Evolutionary conservation across 192 early-diverging fungal genomes (phyloP).

Genomic region (Anaeromyces robustus): DNA sequence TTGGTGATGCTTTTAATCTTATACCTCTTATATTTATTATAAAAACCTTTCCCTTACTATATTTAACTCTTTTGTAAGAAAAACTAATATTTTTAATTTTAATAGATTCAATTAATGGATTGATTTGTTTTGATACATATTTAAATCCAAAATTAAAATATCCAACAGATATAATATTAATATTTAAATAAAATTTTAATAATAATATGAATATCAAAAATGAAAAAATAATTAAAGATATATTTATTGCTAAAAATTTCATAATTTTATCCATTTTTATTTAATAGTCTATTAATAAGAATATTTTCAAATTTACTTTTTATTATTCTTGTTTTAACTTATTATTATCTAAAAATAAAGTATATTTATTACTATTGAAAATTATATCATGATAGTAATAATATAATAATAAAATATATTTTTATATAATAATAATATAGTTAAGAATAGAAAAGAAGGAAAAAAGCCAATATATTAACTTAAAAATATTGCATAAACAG

Average conservation of each 20-base stretch:
- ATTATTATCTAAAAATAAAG: too few relatives aligned
- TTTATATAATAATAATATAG: too few relatives aligned
- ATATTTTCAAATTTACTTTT: too few relatives aligned
- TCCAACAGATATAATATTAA: background rate
- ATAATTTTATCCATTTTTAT: background rate
- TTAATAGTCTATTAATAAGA: too few relatives aligned
- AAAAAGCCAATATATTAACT: too few relatives aligned
- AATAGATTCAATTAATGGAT: background rate
- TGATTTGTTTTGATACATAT: background rate
- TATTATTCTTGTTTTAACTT: too few relatives aligned
- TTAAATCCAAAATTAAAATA: background rate
- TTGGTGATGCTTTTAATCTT: background rate
- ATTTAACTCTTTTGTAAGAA: background rate
- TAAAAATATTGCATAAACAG: too few relatives aligned
- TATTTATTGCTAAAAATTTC: background rate
- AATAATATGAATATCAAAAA: background rate
- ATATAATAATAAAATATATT: too few relatives aligned
- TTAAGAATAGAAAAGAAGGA: too few relatives aligned
- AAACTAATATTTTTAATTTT: background rate
- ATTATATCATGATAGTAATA: too few relatives aligned
- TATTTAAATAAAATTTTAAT: background rate
- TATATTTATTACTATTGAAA: too few relatives aligned
- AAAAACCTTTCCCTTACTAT: background rate
- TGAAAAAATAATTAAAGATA: background rate
- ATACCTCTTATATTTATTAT: background rate